phyloP scores from a whole-genome alignment of 2,329 filamentous ascomycete species.

The Dichotomopilus funicola region DNA sequence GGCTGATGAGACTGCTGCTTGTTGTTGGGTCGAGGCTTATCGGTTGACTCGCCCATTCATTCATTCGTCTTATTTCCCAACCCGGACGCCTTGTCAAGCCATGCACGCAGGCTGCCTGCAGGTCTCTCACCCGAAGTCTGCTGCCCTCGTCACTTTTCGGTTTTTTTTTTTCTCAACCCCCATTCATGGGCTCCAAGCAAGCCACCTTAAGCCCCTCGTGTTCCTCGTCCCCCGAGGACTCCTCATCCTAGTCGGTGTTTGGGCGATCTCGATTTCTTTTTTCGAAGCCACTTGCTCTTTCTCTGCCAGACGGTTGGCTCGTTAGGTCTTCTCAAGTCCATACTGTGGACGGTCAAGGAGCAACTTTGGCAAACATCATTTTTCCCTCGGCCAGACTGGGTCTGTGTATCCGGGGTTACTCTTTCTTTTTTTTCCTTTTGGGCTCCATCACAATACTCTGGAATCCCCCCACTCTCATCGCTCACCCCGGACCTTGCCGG shows the following conservation, averaged over 20 bases:
- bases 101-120: slow-evolving; percentile 11
- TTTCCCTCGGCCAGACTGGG: background rate
- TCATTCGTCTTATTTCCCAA: background rate
- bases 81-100: background rate
- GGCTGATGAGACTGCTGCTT: background rate
- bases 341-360: background rate
- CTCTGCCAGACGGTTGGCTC: slow-evolving; percentile 8
- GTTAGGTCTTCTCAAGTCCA: background rate
- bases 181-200: slow-evolving; percentile 5
- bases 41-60: too few species aligned
- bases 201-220: slow-evolving; percentile 13
- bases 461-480: background rate
- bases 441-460: background rate
- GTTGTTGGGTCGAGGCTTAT: background rate
- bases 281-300: slow-evolving; percentile 15
- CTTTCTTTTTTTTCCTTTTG: background rate
- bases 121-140: slow-evolving; percentile 1
- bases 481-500: background rate
- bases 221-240: slow-evolving; percentile 7
- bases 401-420: background rate
- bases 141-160: slow-evolving; percentile 3
- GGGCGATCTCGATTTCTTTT: slow-evolving; percentile 18
- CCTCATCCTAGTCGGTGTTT: slow-evolving; percentile 6
- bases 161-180: background rate
- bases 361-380: background rate